A percentile compares a stretch with the other conserved stretches of the same genome.
These are phyloP conservation scores for Cardamine chenopodiifolia DNA, from an alignment of 345 rosid genomes.

Conservation along the genomic window DNA sequence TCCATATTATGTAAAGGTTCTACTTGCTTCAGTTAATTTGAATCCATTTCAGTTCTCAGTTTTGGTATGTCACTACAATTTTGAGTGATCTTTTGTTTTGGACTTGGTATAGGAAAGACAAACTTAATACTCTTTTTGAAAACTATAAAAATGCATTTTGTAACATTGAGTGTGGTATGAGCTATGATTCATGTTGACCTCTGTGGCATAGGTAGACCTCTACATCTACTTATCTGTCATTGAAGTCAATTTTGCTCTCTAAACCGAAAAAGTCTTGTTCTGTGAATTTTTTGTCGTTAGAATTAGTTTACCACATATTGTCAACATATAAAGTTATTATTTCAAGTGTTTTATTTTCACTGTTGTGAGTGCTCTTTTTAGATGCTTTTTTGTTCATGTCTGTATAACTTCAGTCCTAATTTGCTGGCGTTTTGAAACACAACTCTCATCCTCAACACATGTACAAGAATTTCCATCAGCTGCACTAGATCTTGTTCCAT, in stretches of 20 bases:
- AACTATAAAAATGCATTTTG: constrained; percentile 54
- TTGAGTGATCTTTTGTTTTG: constrained; percentile 19
- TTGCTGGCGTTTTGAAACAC: constrained; percentile 64
- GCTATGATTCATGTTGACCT: no score
- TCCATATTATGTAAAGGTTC: constrained; percentile 73
- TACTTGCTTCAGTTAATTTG: neutral
- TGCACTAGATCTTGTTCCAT: constrained; percentile 67
- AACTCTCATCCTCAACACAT: constrained; percentile 76
- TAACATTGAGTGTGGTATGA: constrained; percentile 42
- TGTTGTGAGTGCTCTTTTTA: no score
- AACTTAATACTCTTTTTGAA: constrained; percentile 65
- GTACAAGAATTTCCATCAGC: constrained; percentile 89
- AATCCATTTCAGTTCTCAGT: neutral
- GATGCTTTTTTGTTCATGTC: constrained; percentile 50
- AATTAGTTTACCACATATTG: no score
- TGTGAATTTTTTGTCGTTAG: no score
- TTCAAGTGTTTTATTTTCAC: no score
- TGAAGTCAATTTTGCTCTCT: no score
- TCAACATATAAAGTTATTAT: no score
- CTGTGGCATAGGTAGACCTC: no score
- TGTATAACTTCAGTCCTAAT: constrained; percentile 48
- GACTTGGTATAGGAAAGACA: constrained; percentile 90
- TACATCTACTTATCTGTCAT: no score
- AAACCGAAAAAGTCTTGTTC: no score
- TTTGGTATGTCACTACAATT: neutral